Evolutionary conservation across 345 rosid genomes (phyloP).

Genomic region (Brassica carinata): DNA sequence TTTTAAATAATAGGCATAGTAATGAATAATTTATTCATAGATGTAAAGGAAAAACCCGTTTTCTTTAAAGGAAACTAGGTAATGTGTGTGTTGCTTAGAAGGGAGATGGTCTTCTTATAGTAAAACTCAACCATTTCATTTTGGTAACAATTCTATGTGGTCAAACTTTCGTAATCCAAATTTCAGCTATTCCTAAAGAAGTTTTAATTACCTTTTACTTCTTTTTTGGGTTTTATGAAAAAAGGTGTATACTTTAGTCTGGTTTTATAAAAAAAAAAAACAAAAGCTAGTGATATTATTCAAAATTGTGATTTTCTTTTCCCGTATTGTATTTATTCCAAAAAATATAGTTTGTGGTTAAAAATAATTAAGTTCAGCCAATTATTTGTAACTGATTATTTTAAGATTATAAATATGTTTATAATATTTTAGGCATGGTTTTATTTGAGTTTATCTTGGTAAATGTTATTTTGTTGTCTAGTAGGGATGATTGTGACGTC

Average conservation of each 20-base stretch:
- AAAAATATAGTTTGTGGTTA: too few relatives aligned
- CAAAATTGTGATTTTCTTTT: too few relatives aligned
- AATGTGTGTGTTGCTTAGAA: neutral
- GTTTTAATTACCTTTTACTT: neutral
- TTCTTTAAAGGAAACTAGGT: neutral
- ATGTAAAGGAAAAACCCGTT: neutral
- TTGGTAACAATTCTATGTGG: neutral
- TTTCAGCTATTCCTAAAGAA: neutral
- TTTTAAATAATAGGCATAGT: neutral
- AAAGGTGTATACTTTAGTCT: neutral
- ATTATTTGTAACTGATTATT: too few relatives aligned
- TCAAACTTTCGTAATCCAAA: neutral
- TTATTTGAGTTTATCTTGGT: neutral
- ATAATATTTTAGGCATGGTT: too few relatives aligned
- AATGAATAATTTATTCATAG: neutral
- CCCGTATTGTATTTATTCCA: too few relatives aligned
- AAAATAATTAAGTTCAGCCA: too few relatives aligned
- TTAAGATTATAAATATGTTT: too few relatives aligned
- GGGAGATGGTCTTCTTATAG: neutral
- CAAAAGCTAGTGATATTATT: neutral
- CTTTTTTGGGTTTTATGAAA: neutral
- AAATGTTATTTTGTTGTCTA: neutral
- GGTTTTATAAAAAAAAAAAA: too few relatives aligned
- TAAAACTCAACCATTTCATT: neutral
- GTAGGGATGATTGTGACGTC: neutral